phyloP scores from a whole-genome alignment of 495 filamentous ascomycete species.

The Monascus purpureus region DNA sequence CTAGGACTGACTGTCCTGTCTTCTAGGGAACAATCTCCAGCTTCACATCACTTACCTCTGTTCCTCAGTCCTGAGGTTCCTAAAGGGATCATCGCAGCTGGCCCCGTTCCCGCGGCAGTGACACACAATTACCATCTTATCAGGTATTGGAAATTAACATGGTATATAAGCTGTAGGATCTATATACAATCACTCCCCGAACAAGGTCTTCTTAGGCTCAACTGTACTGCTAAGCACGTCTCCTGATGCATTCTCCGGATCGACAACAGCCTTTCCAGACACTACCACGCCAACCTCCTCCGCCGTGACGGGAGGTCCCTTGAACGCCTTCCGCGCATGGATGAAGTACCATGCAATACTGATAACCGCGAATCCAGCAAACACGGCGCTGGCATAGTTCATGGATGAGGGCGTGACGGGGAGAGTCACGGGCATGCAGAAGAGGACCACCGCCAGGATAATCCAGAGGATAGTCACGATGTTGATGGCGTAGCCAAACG shows the following conservation, averaged over 20 bases:
- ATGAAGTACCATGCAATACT: slow-evolving; percentile 51
- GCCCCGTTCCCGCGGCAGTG: too few species aligned
- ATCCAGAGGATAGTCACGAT: slow-evolving; percentile 36
- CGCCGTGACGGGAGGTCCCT: slow-evolving; percentile 43
- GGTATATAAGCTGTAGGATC: too few species aligned
- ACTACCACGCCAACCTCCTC: slow-evolving; percentile 16
- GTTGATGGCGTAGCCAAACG: slow-evolving; percentile 40
- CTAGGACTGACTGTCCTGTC: too few species aligned
- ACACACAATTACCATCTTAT: too few species aligned
- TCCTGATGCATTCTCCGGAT: slow-evolving; percentile 9
- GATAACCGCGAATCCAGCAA: slow-evolving; percentile 43
- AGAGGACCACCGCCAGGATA: slow-evolving; percentile 33
- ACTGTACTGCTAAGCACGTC: too few species aligned
- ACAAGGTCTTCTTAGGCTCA: too few species aligned
- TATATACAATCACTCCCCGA: too few species aligned
- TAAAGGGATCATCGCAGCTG: too few species aligned
- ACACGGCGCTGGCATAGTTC: slow-evolving; percentile 54
- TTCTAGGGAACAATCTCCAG: too few species aligned
- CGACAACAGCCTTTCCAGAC: slow-evolving; percentile 18
- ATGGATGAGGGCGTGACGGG: slow-evolving; percentile 31
- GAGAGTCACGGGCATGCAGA: slow-evolving; percentile 41
- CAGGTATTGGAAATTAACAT: too few species aligned
- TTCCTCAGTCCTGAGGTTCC: too few species aligned
- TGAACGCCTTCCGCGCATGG: slow-evolving; percentile 57
- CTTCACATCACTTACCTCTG: too few species aligned